A percentile compares a stretch with the other conserved stretches of the same genome.
phyloP scores from a whole-genome alignment of 2,329 filamentous ascomycete species.

The Phialophora chinensis region DNA sequence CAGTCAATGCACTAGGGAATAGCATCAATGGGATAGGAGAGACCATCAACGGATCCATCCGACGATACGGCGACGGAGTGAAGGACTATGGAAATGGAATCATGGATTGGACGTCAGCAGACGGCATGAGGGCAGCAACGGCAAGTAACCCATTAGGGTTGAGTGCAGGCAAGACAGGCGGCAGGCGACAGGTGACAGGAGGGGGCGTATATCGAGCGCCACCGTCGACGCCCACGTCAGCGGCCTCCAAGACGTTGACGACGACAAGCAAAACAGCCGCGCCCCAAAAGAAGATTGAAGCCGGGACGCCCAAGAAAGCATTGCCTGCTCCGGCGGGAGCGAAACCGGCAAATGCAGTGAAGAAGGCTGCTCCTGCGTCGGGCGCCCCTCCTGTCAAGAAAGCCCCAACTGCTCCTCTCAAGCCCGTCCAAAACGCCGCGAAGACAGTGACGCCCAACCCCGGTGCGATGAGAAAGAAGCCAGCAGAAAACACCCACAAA shows the following conservation, averaged over 20 bases:
- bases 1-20: slow-evolving; percentile 38
- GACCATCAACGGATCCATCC: slow-evolving; percentile 36
- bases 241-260: slow-evolving; percentile 38
- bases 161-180: slow-evolving; percentile 30
- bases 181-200: slow-evolving; percentile 36
- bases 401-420: slow-evolving; percentile 17
- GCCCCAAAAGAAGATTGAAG: slow-evolving; percentile 36
- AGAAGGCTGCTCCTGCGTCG: slow-evolving; percentile 22
- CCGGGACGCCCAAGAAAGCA: slow-evolving; percentile 29
- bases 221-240: slow-evolving; percentile 37
- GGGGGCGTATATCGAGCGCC: slow-evolving; percentile 34
- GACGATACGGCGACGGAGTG: slow-evolving; percentile 37
- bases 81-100: slow-evolving; percentile 42
- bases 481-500: slow-evolving; percentile 11
- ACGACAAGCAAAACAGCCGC: slow-evolving; percentile 33
- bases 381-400: slow-evolving; percentile 26
- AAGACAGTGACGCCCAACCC: slow-evolving; percentile 31
- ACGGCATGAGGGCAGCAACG: slow-evolving; percentile 36
- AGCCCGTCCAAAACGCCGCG: slow-evolving; percentile 11
- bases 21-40: slow-evolving; percentile 41
- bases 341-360: slow-evolving; percentile 2
- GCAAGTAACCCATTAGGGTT: slow-evolving; percentile 42
- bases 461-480: slow-evolving; percentile 33
- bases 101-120: slow-evolving; percentile 42
- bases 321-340: slow-evolving; percentile 27